Base-by-base conservation (phyloP, 345 rosid genomes). In the Citropsis articulata region DNA sequence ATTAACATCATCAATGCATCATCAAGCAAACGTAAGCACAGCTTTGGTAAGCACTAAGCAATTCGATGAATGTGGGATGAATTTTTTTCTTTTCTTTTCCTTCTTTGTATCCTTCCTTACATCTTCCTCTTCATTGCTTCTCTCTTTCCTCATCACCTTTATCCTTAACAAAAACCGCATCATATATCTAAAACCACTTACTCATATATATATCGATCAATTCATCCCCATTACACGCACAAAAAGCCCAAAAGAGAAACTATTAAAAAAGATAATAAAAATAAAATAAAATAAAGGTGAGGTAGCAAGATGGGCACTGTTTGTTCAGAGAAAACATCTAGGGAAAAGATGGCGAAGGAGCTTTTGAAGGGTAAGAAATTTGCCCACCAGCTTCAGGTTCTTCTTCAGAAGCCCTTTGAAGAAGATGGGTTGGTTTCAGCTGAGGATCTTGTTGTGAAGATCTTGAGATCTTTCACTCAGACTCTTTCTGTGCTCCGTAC, bases 301-400 rank as follows among this genome's bases (percentile, higher is more conserved):
- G 19, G 5, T 53, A 19, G 22, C 57, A 19, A 1, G 22, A 78
- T 82, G 85, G 80, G 22, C 25, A 30, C 57, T 70, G 42, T 60
- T 30, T 73, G 78, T 27, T 56, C 55, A 40, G 84, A 79, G 62
- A 79, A 75, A 75, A 45, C 60, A 59, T 64, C 76, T 42, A 83
- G 69, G 78, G 79, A 72, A 16, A 83, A 73, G 79, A 68, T 62
- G 30, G 79, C 75, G 9, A 59, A 78, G 33, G 88, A 84, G 82
- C 93, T 94, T 59, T 75, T 75, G 48, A 73, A 83, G 35, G 98
- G 97, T 16, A 79, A 81, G 6, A 77, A 79, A 35, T 79, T 61
- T 5, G 82, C 96, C 9, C 9, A 72, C 57, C 76, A 88, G 81
- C 96, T 94, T 63, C 89, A 81, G 75, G 4, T 53, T 61, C 79